Evolutionary conservation across 2,329 filamentous ascomycete genomes (phyloP).

Genomic region (Aspergillus ustus): DNA sequence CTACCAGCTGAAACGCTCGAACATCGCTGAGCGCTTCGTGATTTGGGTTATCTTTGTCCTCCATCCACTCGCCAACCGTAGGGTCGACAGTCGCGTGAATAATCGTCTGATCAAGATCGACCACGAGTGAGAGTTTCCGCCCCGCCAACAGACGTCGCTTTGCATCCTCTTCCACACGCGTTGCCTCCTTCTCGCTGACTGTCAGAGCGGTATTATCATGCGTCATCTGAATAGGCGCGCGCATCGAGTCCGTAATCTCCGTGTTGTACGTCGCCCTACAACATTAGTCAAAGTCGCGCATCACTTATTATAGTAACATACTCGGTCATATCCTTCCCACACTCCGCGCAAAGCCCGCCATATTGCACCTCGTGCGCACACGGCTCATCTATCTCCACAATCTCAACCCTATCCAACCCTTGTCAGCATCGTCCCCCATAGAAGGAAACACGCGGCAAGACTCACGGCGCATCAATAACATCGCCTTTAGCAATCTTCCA

Average conservation of each 20-base stretch:
- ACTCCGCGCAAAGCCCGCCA: constrained; percentile 85
- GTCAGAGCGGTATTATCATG: constrained; percentile 88
- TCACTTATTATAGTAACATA: constrained; percentile 40
- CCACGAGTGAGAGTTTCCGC: constrained; percentile 87
- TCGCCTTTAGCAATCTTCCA: constrained; percentile 69
- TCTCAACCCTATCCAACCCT: constrained; percentile 50
- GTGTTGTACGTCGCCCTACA: constrained; percentile 74
- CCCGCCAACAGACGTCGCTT: constrained; percentile 80
- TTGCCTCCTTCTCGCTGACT: constrained; percentile 81
- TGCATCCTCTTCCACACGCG: constrained; percentile 79
- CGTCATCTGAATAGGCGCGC: constrained; percentile 91
- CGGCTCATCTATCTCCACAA: constrained; percentile 83
- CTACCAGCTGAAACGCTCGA: constrained; percentile 81
- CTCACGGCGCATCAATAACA: constrained; percentile 47
- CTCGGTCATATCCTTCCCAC: constrained; percentile 95
- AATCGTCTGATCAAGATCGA: constrained; percentile 97
- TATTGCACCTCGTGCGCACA: constrained; percentile 92
- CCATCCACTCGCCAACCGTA: constrained; percentile 94
- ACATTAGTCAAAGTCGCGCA: background rate
- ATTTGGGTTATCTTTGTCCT: constrained; percentile 85
- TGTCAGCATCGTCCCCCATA: constrained; percentile 47
- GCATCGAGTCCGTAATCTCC: constrained; percentile 75
- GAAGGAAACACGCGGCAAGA: background rate
- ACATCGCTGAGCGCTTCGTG: constrained; percentile 90
- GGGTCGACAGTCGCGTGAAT: constrained; percentile 98